Percentiles rank a stretch among this genome's conserved stretches.
phyloP scores from a whole-genome alignment of 2,329 filamentous ascomycete genomes.

The Trichoderma arundinaceum region DNA sequence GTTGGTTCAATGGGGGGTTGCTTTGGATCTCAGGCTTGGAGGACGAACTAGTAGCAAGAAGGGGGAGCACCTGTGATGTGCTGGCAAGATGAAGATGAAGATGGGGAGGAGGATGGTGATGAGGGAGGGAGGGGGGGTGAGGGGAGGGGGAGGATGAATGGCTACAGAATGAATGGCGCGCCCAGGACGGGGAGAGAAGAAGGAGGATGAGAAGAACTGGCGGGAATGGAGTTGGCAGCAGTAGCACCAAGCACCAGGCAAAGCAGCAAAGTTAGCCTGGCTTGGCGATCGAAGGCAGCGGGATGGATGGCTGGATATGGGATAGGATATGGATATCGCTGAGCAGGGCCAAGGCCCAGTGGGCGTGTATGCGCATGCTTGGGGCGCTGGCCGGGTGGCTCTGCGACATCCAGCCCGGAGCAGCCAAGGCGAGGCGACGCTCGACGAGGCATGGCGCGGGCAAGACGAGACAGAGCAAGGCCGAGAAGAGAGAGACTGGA shows the following conservation, averaged over 20 bases:
- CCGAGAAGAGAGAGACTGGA: too few species aligned
- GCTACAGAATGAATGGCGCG: constrained; percentile 3
- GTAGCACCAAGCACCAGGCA: background rate
- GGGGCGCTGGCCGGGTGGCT: too few species aligned
- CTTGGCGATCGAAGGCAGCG: constrained; percentile 23
- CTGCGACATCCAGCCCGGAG: too few species aligned
- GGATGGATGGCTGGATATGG: constrained; percentile 1
- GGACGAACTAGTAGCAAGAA: background rate
- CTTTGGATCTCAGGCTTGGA: background rate
- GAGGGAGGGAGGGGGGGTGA: background rate
- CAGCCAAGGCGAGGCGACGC: too few species aligned
- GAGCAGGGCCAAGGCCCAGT: too few species aligned
- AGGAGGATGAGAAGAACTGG: background rate
- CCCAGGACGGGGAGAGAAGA: background rate
- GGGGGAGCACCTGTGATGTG: too few species aligned
- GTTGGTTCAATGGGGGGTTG: constrained; percentile 4
- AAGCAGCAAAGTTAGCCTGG: constrained; percentile 8
- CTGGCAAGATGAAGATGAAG: background rate
- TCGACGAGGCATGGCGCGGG: too few species aligned
- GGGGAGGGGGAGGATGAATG: background rate
- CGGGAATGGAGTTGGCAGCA: background rate
- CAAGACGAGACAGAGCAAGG: too few species aligned
- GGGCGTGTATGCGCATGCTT: too few species aligned
- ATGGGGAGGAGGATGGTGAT: background rate
- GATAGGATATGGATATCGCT: background rate